A percentile compares a stretch with the other conserved stretches of the same genome.
Conservation (phyloP, 306 rosid species). For the Castanopsis chinensis region DNA sequence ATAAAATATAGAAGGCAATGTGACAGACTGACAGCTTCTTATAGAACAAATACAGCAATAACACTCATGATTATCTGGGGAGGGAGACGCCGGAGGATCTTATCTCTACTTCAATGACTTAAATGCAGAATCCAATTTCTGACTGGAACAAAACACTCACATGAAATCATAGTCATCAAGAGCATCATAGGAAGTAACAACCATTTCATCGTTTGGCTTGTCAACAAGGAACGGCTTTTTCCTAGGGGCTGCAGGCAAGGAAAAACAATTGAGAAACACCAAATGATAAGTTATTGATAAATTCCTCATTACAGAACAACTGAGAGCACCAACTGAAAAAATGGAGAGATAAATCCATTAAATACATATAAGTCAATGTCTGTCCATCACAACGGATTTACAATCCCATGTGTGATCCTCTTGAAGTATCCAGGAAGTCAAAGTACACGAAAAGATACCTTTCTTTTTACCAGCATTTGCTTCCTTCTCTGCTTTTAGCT, state of each 20-base stretch:
- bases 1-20: constrained; percentile 19
- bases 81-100: constrained; percentile 39
- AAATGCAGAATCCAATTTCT: constrained; percentile 29
- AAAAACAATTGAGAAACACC: not conserved
- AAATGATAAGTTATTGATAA: not conserved
- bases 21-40: constrained; percentile 24
- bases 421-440: not conserved
- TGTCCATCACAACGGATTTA: not conserved
- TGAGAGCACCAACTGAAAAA: not conserved
- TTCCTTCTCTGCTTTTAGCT: constrained; percentile 88
- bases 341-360: not conserved
- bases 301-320: not conserved
- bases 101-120: constrained; percentile 36
- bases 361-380: not conserved
- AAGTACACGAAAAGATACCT: constrained; percentile 37
- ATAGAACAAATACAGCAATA: constrained; percentile 32
- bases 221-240: constrained; percentile 87
- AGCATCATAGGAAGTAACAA: constrained; percentile 47
- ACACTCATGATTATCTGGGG: constrained; percentile 32
- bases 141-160: constrained; percentile 48
- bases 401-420: no score
- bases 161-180: constrained; percentile 87
- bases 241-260: constrained; percentile 55
- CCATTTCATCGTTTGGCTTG: constrained; percentile 76
- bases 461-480: constrained; percentile 90